A percentile compares a stretch with the other conserved stretches of the same genome.
Evolutionary conservation across 805 yeast species (phyloP).

Genomic region (Zygosaccharomyces bailii): DNA sequence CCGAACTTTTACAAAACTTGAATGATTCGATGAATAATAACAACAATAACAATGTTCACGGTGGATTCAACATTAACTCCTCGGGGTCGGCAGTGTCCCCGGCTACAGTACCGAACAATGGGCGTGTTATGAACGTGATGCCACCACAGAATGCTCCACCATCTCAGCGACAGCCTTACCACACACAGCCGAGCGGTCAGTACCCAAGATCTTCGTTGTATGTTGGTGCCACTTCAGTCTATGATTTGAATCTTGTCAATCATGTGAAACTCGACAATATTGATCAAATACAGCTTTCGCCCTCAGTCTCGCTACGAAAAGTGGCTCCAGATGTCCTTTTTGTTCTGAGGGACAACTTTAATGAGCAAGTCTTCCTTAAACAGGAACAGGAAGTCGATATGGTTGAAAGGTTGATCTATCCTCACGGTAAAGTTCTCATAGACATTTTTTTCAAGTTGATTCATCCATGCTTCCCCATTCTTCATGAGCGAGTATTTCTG

Average conservation of each 20-base stretch:
- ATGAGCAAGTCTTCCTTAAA: conserved; percentile 60
- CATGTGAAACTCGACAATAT: conserved; percentile 61
- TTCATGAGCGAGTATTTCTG: conserved; percentile 85
- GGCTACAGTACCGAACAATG: conserved; percentile 6
- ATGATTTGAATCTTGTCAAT: conserved; percentile 68
- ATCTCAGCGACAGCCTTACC: conserved; percentile 3
- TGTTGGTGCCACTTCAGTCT: conserved; percentile 84
- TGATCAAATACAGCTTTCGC: conserved; percentile 75
- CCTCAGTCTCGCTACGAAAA: conserved; percentile 65
- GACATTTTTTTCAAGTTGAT: conserved; percentile 79
- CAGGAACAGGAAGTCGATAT: conserved; percentile 78
- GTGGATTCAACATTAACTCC: conserved; percentile 11
- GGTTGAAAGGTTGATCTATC: conserved; percentile 83
- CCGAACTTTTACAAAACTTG: conserved; percentile 27
- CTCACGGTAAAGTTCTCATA: conserved; percentile 80
- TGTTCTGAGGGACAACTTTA: conserved; percentile 73
- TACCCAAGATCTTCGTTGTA: conserved; percentile 87
- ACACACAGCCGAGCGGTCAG: conserved; percentile 43
- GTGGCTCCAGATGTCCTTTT: conserved; percentile 77
- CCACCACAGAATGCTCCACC: conserved; percentile 7
- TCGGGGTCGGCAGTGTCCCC: conserved; percentile 2
- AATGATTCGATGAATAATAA: conserved; percentile 15
- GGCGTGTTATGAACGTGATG: conserved; percentile 2
- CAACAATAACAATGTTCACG: conserved; percentile 14
- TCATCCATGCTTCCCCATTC: conserved; percentile 87